Evolutionary conservation across 371 early-diverging fungal genomes (phyloP).

Genomic region (Blakeslea trispora): DNA sequence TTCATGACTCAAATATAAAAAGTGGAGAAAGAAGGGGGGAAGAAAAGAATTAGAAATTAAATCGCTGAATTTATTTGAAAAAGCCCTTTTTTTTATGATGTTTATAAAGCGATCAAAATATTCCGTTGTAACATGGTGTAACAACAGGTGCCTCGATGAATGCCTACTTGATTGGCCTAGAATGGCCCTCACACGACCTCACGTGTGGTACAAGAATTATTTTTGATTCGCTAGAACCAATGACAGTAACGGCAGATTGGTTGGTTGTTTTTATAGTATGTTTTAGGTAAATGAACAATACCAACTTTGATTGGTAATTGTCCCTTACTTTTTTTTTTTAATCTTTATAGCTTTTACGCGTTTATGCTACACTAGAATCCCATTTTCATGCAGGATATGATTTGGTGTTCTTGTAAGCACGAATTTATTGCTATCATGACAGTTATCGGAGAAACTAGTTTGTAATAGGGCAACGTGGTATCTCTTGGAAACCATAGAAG

Average conservation of each 20-base stretch:
- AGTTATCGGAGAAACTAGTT: background rate
- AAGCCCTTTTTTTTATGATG: constrained; percentile 1
- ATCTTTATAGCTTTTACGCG: background rate
- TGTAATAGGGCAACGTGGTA: constrained; percentile 19
- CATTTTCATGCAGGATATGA: too few relatives aligned
- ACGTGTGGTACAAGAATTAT: constrained; percentile 22
- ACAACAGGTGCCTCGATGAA: background rate
- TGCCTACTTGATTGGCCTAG: constrained; percentile 9
- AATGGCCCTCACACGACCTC: constrained; percentile 26
- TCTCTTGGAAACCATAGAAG: constrained; percentile 11
- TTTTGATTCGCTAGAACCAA: constrained; percentile 22
- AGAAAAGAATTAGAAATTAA: constrained; percentile 5
- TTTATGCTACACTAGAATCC: too few relatives aligned
- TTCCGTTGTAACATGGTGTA: constrained; percentile 10
- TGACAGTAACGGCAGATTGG: constrained; percentile 8
- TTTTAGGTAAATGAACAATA: background rate
- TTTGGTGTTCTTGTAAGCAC: too few relatives aligned
- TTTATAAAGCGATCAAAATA: constrained; percentile 11
- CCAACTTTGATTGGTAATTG: constrained; percentile 1
- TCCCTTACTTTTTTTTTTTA: constrained; percentile 1
- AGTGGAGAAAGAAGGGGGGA: constrained; percentile 13
- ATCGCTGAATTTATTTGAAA: constrained; percentile 7
- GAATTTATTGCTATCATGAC: too few relatives aligned
- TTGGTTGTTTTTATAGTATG: background rate
- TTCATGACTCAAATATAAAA: constrained; percentile 62